These are phyloP conservation scores for Fusarium sp. DNA, from an alignment of 2,329 filamentous ascomycete species.

Conservation along the genomic window DNA sequence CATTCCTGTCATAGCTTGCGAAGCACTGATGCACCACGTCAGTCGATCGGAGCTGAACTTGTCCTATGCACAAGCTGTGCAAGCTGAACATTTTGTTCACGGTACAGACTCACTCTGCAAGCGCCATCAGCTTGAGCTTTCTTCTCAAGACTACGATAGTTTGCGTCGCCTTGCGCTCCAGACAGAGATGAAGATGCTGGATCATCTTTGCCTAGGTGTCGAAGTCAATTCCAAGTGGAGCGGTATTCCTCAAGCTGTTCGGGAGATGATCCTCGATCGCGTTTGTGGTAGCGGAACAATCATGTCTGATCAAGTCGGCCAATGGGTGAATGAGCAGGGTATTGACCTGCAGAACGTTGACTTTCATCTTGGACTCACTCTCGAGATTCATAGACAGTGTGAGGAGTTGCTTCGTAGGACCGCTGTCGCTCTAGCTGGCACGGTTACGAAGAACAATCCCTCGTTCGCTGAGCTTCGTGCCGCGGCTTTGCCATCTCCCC, in stretches of 20 bases:
- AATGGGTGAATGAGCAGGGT: background rate
- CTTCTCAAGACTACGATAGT: background rate
- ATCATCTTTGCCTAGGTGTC: background rate
- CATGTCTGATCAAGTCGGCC: background rate
- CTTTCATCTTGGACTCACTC: background rate
- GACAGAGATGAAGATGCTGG: background rate
- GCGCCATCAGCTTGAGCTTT: background rate
- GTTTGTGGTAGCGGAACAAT: background rate
- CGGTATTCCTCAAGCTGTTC: background rate
- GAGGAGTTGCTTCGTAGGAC: background rate
- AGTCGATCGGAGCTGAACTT: background rate
- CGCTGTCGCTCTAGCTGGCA: background rate
- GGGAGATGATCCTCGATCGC: conserved; percentile 7
- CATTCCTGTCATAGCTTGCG: background rate
- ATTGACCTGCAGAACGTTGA: background rate
- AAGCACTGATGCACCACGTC: conserved; percentile 1
- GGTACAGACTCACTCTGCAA: background rate
- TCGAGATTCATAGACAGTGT: background rate
- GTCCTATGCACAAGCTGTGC: background rate
- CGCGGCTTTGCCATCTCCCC: background rate
- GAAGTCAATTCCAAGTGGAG: background rate
- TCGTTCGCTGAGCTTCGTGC: background rate
- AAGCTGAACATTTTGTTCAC: conserved; percentile 1
- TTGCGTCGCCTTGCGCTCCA: background rate
- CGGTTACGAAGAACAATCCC: background rate